These are phyloP conservation scores for Fusarium fujikuroi DNA, from an alignment of 2,329 filamentous ascomycete genomes.

Conservation along the genomic window DNA sequence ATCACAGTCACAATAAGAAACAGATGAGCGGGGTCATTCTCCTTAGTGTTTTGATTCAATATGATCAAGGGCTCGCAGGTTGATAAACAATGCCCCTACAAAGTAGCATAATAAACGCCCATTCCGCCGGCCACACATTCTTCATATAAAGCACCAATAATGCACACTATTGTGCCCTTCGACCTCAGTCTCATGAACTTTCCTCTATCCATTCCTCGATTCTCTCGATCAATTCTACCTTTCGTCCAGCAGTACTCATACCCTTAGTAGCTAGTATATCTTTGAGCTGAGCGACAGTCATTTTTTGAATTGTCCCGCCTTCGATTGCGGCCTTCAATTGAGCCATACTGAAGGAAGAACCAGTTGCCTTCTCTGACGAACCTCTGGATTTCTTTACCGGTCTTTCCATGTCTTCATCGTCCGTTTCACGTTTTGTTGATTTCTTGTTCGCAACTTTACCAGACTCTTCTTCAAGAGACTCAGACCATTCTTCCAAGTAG, in stretches of 20 bases:
- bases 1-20: not conserved
- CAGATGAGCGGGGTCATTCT: not conserved
- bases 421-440: conserved; percentile 63
- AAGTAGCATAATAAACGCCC: conserved; percentile 14
- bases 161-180: not conserved
- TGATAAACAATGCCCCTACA: not conserved
- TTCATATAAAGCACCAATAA: not conserved
- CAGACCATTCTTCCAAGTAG: conserved; percentile 81
- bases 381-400: conserved; percentile 60
- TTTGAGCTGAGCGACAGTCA: conserved; percentile 65
- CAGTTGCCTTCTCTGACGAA: conserved; percentile 48
- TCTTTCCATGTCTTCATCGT: conserved; percentile 56
- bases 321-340: conserved; percentile 59
- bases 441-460: conserved; percentile 51
- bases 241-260: conserved; percentile 61
- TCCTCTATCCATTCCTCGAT: conserved; percentile 67
- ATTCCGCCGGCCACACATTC: not conserved
- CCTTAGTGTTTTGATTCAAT: not conserved
- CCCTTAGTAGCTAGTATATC: conserved; percentile 60
- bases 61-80: not conserved
- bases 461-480: conserved; percentile 70
- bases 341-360: conserved; percentile 54
- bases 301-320: conserved; percentile 60
- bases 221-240: conserved; percentile 65
- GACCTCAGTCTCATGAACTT: conserved; percentile 45